Percentiles rank a stretch among this genome's conserved stretches.
phyloP scores from a whole-genome alignment of 257 asterid species.

The Rehmannia glutinosa region DNA sequence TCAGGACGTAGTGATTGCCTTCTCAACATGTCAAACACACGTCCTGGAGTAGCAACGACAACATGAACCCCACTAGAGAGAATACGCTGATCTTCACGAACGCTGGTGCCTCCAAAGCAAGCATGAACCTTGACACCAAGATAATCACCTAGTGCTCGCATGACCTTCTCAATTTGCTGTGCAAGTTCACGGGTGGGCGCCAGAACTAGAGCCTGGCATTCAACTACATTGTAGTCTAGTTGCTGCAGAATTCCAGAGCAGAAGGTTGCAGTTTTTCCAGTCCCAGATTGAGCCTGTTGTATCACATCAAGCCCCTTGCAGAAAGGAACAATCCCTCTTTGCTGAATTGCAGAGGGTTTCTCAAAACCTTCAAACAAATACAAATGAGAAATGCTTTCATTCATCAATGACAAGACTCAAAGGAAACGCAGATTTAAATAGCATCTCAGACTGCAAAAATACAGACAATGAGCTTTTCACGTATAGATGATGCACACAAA shows the following conservation, averaged over 20 bases:
- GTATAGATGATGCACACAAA: too few species aligned
- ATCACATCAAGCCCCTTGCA: conserved; percentile 41
- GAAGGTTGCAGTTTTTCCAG: conserved; percentile 47
- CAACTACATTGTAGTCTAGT: conserved; percentile 36
- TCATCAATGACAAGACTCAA: too few species aligned
- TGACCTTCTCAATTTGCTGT: conserved; percentile 47
- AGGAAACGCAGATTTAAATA: too few species aligned
- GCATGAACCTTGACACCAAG: conserved; percentile 48
- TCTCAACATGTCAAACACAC: too few species aligned
- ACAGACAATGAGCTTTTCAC: too few species aligned
- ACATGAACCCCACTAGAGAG: too few species aligned
- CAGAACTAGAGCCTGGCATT: conserved; percentile 46
- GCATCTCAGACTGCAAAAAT: too few species aligned
- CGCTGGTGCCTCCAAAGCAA: too few species aligned
- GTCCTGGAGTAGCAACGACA: too few species aligned
- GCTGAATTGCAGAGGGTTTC: conserved; percentile 51
- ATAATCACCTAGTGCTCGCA: conserved; percentile 45
- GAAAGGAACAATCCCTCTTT: conserved; percentile 48
- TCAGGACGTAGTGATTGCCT: too few species aligned
- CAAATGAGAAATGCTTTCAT: background rate
- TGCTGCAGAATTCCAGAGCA: conserved; percentile 50
- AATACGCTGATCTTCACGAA: too few species aligned
- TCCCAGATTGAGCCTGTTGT: conserved; percentile 47
- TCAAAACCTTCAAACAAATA: conserved; percentile 36
- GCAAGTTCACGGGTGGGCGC: conserved; percentile 48